Percentiles rank a stretch among this genome's conserved stretches.
These are phyloP conservation scores for Cytidiella melzeri DNA, from an alignment of 768 basidiomycete species.

Conservation along the genomic window DNA sequence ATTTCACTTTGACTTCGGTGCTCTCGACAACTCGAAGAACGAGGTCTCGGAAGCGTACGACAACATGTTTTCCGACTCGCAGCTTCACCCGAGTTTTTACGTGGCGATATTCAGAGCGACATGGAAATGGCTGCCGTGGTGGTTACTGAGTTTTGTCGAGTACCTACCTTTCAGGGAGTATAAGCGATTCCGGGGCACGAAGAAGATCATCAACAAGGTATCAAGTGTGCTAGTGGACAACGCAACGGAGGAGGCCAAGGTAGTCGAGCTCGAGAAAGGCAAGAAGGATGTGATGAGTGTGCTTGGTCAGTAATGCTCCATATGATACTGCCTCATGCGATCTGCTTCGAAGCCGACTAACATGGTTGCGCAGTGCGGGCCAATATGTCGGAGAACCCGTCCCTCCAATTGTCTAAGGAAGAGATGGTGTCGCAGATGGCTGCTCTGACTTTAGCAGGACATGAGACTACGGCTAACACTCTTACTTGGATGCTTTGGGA, in stretches of 20 bases:
- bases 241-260: constrained; percentile 40
- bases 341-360: too few species aligned
- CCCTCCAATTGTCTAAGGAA: constrained; percentile 29
- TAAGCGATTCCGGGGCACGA: constrained; percentile 23
- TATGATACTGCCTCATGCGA: background rate
- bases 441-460: constrained; percentile 13
- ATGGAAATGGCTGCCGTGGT: constrained; percentile 25
- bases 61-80: constrained; percentile 28
- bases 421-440: constrained; percentile 25
- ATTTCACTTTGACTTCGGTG: constrained; percentile 46
- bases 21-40: background rate
- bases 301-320: constrained; percentile 35
- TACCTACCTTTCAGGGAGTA: constrained; percentile 26
- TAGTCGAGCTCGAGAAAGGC: constrained; percentile 38
- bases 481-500: constrained; percentile 28
- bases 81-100: constrained; percentile 17
- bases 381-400: constrained; percentile 42
- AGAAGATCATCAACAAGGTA: constrained; percentile 28
- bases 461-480: constrained; percentile 28
- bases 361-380: constrained; percentile 43
- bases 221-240: constrained; percentile 36
- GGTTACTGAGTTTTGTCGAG: constrained; percentile 19
- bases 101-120: constrained; percentile 22
- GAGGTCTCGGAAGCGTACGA: constrained; percentile 2
- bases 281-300: constrained; percentile 51